Evolutionary conservation across 345 rosid genomes (phyloP).

Genomic region (Gossypium anomalum): DNA sequence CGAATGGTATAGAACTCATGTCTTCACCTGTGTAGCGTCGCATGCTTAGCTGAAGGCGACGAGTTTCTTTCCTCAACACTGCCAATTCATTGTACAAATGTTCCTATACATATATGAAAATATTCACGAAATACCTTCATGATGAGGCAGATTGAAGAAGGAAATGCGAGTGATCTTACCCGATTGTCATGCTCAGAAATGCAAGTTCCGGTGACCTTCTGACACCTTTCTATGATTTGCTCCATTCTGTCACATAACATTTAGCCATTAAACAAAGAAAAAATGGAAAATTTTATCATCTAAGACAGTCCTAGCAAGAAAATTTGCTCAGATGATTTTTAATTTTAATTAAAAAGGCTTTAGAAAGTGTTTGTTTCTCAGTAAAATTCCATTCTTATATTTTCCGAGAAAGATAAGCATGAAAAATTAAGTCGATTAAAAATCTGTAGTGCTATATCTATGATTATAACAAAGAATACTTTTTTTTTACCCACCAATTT

Average conservation of each 20-base stretch:
- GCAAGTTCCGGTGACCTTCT: slow-evolving; percentile 39
- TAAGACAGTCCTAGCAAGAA: not conserved
- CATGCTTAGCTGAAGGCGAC: slow-evolving; percentile 49
- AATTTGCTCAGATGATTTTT: not conserved
- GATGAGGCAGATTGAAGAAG: not conserved
- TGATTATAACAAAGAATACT: not conserved
- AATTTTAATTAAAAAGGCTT: not conserved
- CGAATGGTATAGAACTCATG: slow-evolving; percentile 40
- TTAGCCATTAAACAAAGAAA: not conserved
- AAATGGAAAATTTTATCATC: not conserved
- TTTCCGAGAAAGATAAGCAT: too few species aligned
- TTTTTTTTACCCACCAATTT: too few species aligned
- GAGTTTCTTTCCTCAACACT: slow-evolving; percentile 51
- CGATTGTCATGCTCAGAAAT: slow-evolving; percentile 47
- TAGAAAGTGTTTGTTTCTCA: not conserved
- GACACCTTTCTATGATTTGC: slow-evolving; percentile 51
- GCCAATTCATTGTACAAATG: slow-evolving; percentile 49
- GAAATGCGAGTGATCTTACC: slow-evolving; percentile 27
- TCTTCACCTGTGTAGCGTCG: slow-evolving; percentile 63
- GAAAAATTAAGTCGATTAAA: too few species aligned
- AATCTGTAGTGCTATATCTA: too few species aligned
- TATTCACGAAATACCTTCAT: not conserved
- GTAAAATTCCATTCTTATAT: not conserved
- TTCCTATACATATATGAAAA: slow-evolving; percentile 31
- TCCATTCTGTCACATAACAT: slow-evolving; percentile 41